Base-by-base conservation (phyloP, 805 yeast species). In the Lachancea cidri region DNA sequence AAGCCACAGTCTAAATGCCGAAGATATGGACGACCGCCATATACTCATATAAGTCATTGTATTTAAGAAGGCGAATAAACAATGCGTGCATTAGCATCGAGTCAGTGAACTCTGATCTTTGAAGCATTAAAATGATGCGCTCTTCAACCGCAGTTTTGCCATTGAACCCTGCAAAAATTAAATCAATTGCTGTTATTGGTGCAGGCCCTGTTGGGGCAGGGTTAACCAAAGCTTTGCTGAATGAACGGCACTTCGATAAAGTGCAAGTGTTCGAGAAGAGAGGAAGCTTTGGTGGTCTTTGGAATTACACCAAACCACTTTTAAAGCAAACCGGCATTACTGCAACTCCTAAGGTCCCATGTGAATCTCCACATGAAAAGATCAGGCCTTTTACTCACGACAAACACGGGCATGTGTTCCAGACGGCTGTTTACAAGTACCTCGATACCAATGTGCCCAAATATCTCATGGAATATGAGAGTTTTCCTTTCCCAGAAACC, bases 181-280 rank as follows among this genome's bases (percentile, higher is more conserved):
- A 62, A 38, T 55, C 62, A 15, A 67, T 82, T 1, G 84, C 85
- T 0, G 73, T 83, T 3, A 68, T 83, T 16, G 93, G 93, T 1
- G 86, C 77, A 1, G 93, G 91, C 0, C 86, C 88, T 0, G 67
- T 75, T 27, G 91, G 87, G 1, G 62, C 80, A 15, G 83, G 79
- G 0, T 65, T 72, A 3, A 76, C 83, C 0, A 77, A 77, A 43
- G 83, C 87, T 0, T 62, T 84, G 5, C 42, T 72, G 3, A 70
- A 67, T 6, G 88, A 80, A 49, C 54, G 57, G 1, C 55, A 61
- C 3, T 73, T 74, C 48, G 62, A 67, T 25, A 53, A 59, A 31
- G 67, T 83, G 38, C 73, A 71, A 29, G 71, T 81, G 2, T 82
- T 70, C 52, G 93, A 85, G 50, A 68, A 74, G 39, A 67, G 83